phyloP scores from a whole-genome alignment of 306 rosid species.

The Vicia sativa region DNA sequence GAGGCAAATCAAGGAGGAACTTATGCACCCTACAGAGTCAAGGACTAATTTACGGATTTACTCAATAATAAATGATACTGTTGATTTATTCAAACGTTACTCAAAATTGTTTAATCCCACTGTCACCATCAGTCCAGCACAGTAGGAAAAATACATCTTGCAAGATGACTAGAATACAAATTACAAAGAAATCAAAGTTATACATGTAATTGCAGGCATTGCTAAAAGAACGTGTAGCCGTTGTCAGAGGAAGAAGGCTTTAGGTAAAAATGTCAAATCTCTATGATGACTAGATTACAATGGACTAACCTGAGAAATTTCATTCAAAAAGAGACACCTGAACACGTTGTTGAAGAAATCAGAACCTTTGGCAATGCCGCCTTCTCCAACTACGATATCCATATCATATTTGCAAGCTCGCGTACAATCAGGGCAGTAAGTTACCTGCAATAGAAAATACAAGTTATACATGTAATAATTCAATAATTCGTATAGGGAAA shows the following conservation, averaged over 20 bases:
- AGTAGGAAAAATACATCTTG: neutral
- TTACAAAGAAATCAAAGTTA: constrained; percentile 6
- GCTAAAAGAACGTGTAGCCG: neutral
- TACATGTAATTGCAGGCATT: neutral
- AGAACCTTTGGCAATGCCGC: constrained; percentile 51
- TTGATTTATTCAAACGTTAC: neutral
- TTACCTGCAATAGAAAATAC: constrained; percentile 59
- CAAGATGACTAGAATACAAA: neutral
- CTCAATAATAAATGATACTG: no score
- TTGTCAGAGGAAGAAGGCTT: neutral
- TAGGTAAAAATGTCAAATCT: neutral
- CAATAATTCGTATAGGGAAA: neutral
- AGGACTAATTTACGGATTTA: no score
- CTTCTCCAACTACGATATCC: constrained; percentile 56
- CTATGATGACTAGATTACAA: constrained; percentile 39
- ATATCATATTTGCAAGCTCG: constrained; percentile 88
- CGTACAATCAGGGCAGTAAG: constrained; percentile 94
- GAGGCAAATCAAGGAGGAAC: no score
- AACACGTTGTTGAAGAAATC: constrained; percentile 81
- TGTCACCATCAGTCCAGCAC: neutral
- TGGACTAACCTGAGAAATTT: constrained; percentile 65
- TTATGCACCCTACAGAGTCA: no score
- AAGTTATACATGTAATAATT: constrained; percentile 14
- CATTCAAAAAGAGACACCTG: constrained; percentile 80
- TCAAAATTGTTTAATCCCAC: constrained; percentile 7